Base-by-base conservation (phyloP, 148 eudicot genomes). In the Pouteria glomerata region DNA sequence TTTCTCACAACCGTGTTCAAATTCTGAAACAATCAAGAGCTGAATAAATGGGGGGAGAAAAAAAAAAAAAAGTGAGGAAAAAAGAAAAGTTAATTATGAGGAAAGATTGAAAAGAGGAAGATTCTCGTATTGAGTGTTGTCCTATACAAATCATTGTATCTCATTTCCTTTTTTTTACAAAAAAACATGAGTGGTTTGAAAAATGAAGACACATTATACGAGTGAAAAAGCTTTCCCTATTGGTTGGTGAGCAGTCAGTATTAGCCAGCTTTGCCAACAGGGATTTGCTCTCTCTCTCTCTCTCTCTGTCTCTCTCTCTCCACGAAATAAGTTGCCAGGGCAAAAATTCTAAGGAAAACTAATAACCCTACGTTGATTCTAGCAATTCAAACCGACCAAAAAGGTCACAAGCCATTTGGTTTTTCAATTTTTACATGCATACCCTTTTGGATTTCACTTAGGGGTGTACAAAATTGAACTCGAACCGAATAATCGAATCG, bases 231-330 rank as follows among this genome's bases (percentile, higher is more conserved):
- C 31, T 71, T 71, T 71, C 30, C 19, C 74, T 50, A 30, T 42
- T 45, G 14, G 74, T 71, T 71, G 74, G 74, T 71, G 58, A 71
- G 56, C 66, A 44, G 74, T 71, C 66, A 15, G 56, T 71, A 31
- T 59, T 68, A 19, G 29, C 18, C 37, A 13, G 51, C 57, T 53
- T 71, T 58, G 66, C 66, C 74, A 66, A 71, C 74, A 71, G n/a
- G 15, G 66, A 59, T 71, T 66, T 34, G 42, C 66, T 55, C 51
- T 26, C 63, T 70, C 63, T 70, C 72, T 34, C 35, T 61, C 62
- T 35, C 53, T 35, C 14, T n/a, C 66, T 55, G 63, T 26, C 63
- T 70, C 63, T 70, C 66, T 55, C 51, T 26, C 63, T 70, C 63
- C 57, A 39, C 44, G 7, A 39, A 39, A 39, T 39, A 39, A 39